Evolutionary conservation across 2,329 filamentous ascomycete species (phyloP), one percentile per base, ranked within the genome.

Genomic region (Fusarium kyushuense): DNA sequence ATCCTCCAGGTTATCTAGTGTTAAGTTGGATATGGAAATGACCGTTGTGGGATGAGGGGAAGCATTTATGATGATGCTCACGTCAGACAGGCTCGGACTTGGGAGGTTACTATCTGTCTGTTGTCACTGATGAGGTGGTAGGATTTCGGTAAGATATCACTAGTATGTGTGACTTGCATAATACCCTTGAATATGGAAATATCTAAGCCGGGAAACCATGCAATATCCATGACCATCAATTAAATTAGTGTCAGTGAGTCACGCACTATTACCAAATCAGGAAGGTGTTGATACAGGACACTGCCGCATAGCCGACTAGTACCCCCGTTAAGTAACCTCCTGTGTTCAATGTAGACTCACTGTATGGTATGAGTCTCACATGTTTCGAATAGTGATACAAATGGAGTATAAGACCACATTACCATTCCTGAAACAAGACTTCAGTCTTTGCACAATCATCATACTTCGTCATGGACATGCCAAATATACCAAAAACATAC

Each of bases 251-350:
- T 3, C 6, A 6, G 21, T 59, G 61, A 64, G 8, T 64, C 61
- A 64, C n/a, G 10, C n/a, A 3, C 19, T 11, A 38, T 21, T 5
- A 4, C 49, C 42, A 6, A 16, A 64, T 64, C 1, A 47, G 53
- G 53, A 64, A 64, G 61, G 61, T 59, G 1, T 19, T 19, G 8
- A 21, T 38, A 11, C 17, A 35, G 6, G 6, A 30, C 6, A 12
- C 33, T 61, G 56, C 46, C 58, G 58, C 4, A 30, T 49, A 42
- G 3, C 42, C 43, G 58, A 29, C n/a, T n/a, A 52, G 17, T 10
- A 6, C 13, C 8, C 21, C 16, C 5, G 7, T 19, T 7, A 12
- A 16, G 12, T 11, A n/a, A 16, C 17, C 14, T 36, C 11, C 16
- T 17, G n/a, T 4, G 19, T 19, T 5, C 8, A 3, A 9, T n/a